Evolutionary conservation across 2,329 filamentous ascomycete genomes (phyloP), one percentile per base, ranked within the genome.

Genomic region (Aspergillus alliaceus): DNA sequence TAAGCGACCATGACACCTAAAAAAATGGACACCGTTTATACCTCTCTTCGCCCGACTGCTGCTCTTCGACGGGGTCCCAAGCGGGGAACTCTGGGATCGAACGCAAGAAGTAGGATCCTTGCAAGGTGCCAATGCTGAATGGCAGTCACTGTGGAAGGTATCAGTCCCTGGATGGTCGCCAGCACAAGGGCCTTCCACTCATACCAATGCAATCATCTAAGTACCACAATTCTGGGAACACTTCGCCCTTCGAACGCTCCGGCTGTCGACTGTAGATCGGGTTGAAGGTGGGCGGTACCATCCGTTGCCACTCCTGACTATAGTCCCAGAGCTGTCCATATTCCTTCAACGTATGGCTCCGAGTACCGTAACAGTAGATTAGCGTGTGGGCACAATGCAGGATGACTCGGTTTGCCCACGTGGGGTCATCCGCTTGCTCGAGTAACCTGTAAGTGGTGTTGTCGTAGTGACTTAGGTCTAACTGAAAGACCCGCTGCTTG

Each of bases 371-470:
- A 66, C 85, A 88, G 61, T 81, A 86, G 54, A 85, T 82, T n/a
- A 88, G 71, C 0, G 86, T 81, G 57, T 86, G 83, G 12, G 84
- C 84, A 51, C 84, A 84, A 61, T 85, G 82, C 1, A 85, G 76
- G 0, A 88, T 79, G 22, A 84, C 82, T 7, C 84, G 79, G 67
- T 87, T 86, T 2, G 84, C 64, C 70, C 69, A 75, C 1, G 69
- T 64, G 4, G 46, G 34, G 15, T 60, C 59, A n/a, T 60, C 56
- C 1, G 53, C 44, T 2, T 39, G 49, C 2, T 44, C 24, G 15
- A 60, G 51, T 18, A 40, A 53, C 4, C 59, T 53, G 12, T 59
- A 59, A n/a, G 46, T 24, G 2, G 51, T 12, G 22, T 18, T 24
- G 25, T 40, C 37, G 29, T 32, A 58, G 6, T 53, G 49, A 4